A percentile compares a stretch with the other conserved stretches of the same genome.
These are phyloP conservation scores for Colletotrichum tropicicola DNA, from an alignment of 2,329 filamentous ascomycete species.

Conservation along the genomic window DNA sequence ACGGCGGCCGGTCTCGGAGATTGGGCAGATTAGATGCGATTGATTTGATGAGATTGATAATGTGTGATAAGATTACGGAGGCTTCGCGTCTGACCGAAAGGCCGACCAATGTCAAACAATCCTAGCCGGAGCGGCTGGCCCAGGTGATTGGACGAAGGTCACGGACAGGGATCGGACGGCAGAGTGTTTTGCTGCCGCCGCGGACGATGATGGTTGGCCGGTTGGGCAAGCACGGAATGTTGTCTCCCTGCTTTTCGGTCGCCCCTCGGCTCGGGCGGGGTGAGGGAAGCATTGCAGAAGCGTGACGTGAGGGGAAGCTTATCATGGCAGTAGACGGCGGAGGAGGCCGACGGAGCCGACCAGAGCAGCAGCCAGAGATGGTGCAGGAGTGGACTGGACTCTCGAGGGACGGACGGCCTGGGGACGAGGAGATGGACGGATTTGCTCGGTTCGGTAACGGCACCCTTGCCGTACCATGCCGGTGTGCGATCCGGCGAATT, in stretches of 20 bases:
- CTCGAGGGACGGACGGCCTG: too few species aligned
- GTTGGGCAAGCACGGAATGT: too few species aligned
- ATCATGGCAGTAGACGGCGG: too few species aligned
- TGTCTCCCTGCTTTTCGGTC: too few species aligned
- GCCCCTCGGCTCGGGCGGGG: too few species aligned
- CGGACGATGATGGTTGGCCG: background rate
- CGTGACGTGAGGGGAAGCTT: too few species aligned
- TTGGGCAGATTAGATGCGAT: slow-evolving; percentile 30
- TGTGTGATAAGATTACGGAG: slow-evolving; percentile 15
- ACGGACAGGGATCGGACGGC: background rate
- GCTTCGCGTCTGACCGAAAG: background rate
- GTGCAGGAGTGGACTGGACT: too few species aligned
- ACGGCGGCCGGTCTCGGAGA: slow-evolving; percentile 23
- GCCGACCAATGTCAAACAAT: too few species aligned
- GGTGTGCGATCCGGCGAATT: slow-evolving; percentile 6
- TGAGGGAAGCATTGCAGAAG: too few species aligned
- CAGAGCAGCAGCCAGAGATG: too few species aligned
- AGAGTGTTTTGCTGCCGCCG: background rate
- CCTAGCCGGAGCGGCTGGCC: too few species aligned
- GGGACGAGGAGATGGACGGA: too few species aligned
- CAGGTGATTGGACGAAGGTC: background rate
- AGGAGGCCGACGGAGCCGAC: slow-evolving; percentile 8
- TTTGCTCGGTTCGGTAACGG: slow-evolving; percentile 24
- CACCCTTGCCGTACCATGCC: background rate
- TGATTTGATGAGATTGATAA: slow-evolving; percentile 33